Evolutionary conservation across 495 filamentous ascomycete species (phyloP), one percentile per base, ranked within the genome.

Genomic region (Aspergillus cavernicola): DNA sequence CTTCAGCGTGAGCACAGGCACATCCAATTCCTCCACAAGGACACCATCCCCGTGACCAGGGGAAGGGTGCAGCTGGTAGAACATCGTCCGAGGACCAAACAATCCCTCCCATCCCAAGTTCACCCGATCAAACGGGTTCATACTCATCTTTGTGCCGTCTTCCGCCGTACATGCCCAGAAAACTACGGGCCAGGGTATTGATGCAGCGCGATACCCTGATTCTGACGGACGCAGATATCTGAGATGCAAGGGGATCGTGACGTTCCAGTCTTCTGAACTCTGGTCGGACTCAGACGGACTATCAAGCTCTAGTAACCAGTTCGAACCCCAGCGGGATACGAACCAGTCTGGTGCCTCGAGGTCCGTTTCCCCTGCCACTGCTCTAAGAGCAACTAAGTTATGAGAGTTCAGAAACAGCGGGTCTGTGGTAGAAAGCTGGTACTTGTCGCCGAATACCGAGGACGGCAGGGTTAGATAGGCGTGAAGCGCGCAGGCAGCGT

Each of bases 281-380:
- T 24, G 19, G 2, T 46, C 47, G 12, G 61, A 24, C 3, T 58
- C 12, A 16, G 40, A 11, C 6, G 61, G 84, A 12, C 75, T 77
- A 0, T 82, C 78, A 15, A 98, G 77, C 61, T 96, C 86, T 16
- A 96, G 59, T 12, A 97, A 79, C 50, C 92, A 73, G 10, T 79
- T 82, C 11, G 85, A 89, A 16, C 93, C 93, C 95, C 93, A 97
- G 50, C 76, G 63, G 20, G 76, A 64, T 37, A 88, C 74, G 10
- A 82, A 82, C 77, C 93, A 98, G 56, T 86, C 85, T 9, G 93
- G 93, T 0, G 90, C 90, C 69, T 98, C 93, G 41, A 98, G 90
- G 58, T 97, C 93, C 3, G 90, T 89, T 37, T 89, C 89, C 35
- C 89, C 85, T 32, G 84, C 80, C 39, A 88, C 77, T 47, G 82